These are phyloP conservation scores for Epithele typhae DNA, from an alignment of 768 basidiomycete genomes.

Conservation along the genomic window DNA sequence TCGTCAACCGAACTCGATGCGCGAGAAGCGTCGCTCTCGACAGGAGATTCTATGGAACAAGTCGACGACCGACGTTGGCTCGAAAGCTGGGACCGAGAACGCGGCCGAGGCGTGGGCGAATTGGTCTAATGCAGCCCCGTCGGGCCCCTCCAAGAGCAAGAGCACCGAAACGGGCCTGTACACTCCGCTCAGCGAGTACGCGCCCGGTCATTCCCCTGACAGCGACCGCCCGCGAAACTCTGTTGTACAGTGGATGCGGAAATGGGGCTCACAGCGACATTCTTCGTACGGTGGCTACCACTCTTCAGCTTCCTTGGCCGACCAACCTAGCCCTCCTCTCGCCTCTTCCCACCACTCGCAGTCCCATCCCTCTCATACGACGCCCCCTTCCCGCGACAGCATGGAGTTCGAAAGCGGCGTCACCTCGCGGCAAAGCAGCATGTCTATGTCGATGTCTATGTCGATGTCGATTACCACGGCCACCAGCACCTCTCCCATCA, in stretches of 20 bases:
- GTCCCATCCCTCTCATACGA: conserved; percentile 5
- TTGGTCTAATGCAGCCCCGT: conserved; percentile 16
- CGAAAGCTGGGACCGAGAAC: conserved; percentile 5
- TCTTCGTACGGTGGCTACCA: conserved; percentile 3
- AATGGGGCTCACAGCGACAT: conserved; percentile 7
- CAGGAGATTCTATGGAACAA: conserved; percentile 14
- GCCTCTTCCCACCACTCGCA: neutral
- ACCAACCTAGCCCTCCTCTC: neutral
- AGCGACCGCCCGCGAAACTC: conserved; percentile 21
- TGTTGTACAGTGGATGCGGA: conserved; percentile 13
- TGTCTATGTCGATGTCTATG: too few species aligned
- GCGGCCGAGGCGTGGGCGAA: conserved; percentile 14
- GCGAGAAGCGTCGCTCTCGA: conserved; percentile 24
- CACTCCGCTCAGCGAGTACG: conserved; percentile 13
- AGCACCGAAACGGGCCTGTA: conserved; percentile 17
- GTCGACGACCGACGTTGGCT: conserved; percentile 17
- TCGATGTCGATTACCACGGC: too few species aligned
- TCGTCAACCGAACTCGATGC: conserved; percentile 1
- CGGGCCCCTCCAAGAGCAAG: conserved; percentile 20
- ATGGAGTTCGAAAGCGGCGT: conserved; percentile 46
- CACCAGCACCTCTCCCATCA: too few species aligned
- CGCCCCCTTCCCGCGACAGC: conserved; percentile 31
- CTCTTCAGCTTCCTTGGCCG: conserved; percentile 1
- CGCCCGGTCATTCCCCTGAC: conserved; percentile 11
- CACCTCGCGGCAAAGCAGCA: conserved; percentile 23